Percentiles rank a stretch among this genome's conserved stretches.
Evolutionary conservation across 805 yeast genomes (phyloP).

Genomic region (Tetrapisispora phaffii): DNA sequence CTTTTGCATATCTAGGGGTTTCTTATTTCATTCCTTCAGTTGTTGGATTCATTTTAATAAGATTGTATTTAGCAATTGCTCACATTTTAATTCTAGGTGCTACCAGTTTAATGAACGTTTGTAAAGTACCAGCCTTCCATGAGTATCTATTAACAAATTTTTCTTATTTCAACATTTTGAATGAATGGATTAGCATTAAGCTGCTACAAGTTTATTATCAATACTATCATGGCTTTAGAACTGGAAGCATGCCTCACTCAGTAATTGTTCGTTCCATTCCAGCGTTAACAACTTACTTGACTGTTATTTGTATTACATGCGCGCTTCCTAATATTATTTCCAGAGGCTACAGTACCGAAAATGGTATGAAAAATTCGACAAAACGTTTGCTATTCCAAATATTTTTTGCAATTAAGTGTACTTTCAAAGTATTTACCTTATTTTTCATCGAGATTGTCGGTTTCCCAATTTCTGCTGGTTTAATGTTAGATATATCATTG

Average conservation of each 20-base stretch:
- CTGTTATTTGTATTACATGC: constrained; percentile 18
- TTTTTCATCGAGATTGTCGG: constrained; percentile 71
- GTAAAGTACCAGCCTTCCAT: constrained; percentile 3
- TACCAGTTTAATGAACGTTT: constrained; percentile 5
- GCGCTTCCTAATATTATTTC: constrained; percentile 16
- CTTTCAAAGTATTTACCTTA: constrained; percentile 64
- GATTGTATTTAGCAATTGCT: constrained; percentile 10
- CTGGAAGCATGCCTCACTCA: constrained; percentile 15
- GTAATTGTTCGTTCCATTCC: constrained; percentile 22
- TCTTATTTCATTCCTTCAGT: constrained; percentile 42
- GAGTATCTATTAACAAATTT: constrained; percentile 1
- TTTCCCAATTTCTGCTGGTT: constrained; percentile 83
- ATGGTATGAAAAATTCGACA: constrained; percentile 25
- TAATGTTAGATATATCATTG: constrained; percentile 57
- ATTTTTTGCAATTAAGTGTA: constrained; percentile 46
- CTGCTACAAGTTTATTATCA: constrained; percentile 5
- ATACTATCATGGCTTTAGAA: constrained; percentile 14
- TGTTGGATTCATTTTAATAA: constrained; percentile 31
- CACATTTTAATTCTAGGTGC: constrained; percentile 10
- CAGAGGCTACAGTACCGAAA: constrained; percentile 20
- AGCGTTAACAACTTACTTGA: constrained; percentile 21
- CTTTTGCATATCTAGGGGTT: constrained; percentile 32
- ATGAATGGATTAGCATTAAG: constrained; percentile 10
- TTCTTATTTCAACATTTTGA: constrained; percentile 3
- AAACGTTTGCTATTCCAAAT: constrained; percentile 43